These are phyloP conservation scores for Straminergon stramineum DNA, from an alignment of 225 moss, liverwort and hornwort species.

Conservation along the genomic window DNA sequence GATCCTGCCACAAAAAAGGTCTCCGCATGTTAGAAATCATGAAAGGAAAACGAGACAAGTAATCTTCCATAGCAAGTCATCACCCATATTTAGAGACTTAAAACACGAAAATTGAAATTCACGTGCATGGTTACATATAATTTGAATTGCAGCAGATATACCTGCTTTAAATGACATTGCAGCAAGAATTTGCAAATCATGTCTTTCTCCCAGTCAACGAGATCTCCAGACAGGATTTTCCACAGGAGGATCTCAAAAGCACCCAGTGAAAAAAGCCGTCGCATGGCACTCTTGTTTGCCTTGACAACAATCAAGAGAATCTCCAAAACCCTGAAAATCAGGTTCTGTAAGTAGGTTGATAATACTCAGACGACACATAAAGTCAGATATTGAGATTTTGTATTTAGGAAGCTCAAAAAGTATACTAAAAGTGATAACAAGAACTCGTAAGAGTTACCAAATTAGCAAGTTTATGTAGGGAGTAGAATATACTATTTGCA, in stretches of 20 bases:
- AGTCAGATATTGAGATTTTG: background rate
- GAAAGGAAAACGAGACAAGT: background rate
- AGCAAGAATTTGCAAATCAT: conserved; percentile 71
- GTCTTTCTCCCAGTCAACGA: conserved; percentile 63
- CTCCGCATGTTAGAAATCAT: background rate
- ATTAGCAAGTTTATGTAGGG: background rate
- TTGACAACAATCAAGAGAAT: conserved; percentile 65
- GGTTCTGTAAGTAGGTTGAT: background rate
- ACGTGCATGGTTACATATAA: background rate
- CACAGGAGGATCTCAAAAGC: conserved; percentile 96
- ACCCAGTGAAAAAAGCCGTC: conserved; percentile 80
- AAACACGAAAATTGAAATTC: background rate
- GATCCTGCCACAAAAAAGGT: conserved; percentile 34
- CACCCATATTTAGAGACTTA: background rate
- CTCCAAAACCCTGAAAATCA: conserved; percentile 57
- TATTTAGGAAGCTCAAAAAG: background rate
- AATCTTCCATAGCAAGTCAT: background rate
- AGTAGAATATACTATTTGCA: background rate
- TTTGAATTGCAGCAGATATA: conserved; percentile 7
- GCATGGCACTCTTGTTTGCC: conserved; percentile 84
- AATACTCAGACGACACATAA: background rate
- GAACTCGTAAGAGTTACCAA: background rate
- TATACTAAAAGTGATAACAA: background rate
- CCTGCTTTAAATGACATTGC: conserved; percentile 84
- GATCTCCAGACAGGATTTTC: conserved; percentile 80